Evolutionary conservation across 176 grass and related monocot species (phyloP).

Genomic region (Saccharum spontaneum): DNA sequence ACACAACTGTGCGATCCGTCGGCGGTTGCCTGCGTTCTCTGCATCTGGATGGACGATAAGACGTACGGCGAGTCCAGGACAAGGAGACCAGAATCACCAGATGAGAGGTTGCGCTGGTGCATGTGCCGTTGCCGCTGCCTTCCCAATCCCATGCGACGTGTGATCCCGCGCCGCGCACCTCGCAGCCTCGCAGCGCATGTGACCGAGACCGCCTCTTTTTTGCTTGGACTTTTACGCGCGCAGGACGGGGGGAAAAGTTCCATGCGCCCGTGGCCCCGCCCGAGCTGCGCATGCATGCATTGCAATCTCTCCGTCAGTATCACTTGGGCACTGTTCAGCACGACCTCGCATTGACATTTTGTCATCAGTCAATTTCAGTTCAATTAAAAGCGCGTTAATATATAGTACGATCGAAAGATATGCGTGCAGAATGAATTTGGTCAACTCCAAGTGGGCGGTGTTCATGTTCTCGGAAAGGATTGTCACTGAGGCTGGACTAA

Average conservation of each 20-base stretch:
- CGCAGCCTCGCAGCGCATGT: conserved; percentile 18
- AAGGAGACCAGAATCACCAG: neutral
- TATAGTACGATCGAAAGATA: neutral
- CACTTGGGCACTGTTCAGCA: neutral
- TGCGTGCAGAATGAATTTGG: neutral
- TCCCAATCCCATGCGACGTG: neutral
- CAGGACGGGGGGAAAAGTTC: neutral
- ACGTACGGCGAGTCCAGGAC: neutral
- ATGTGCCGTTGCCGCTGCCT: conserved; percentile 11
- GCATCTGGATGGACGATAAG: conserved; percentile 5
- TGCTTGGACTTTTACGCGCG: neutral
- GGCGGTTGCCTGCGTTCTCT: neutral
- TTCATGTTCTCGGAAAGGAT: neutral
- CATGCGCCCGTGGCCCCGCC: neutral
- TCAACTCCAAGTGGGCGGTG: neutral
- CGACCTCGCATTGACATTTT: neutral
- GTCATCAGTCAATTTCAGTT: neutral
- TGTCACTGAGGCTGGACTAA: no score
- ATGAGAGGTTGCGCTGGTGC: neutral
- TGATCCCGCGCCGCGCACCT: neutral
- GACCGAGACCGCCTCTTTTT: neutral
- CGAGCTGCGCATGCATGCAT: neutral
- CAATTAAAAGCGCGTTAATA: neutral
- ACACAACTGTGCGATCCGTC: neutral
- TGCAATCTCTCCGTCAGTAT: neutral